These are phyloP conservation scores for Globisporangium nodosum DNA, from an alignment of 352 stramenopile genomes.

Conservation along the genomic window DNA sequence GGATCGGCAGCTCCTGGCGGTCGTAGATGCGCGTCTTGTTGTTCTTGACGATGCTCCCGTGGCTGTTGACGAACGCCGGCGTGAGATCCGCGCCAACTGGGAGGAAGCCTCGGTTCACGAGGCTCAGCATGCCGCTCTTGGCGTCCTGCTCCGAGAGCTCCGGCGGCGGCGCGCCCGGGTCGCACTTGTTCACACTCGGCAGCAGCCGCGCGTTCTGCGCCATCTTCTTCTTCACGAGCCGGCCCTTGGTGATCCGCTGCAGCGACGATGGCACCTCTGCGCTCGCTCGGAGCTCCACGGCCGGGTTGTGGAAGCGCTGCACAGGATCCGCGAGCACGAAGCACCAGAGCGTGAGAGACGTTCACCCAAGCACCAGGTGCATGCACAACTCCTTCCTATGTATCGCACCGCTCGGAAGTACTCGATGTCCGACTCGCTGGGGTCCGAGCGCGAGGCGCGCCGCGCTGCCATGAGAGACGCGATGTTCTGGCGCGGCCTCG, in stretches of 20 bases:
- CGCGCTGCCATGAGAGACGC: constrained; percentile 17
- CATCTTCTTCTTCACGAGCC: constrained; percentile 59
- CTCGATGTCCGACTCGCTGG: constrained; percentile 23
- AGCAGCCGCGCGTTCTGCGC: constrained; percentile 45
- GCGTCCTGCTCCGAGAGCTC: constrained; percentile 56
- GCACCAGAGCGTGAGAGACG: neutral
- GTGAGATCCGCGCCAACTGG: constrained; percentile 55
- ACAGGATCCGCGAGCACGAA: neutral
- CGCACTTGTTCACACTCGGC: constrained; percentile 63
- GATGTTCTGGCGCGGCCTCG: constrained; percentile 4
- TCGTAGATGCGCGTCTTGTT: constrained; percentile 45
- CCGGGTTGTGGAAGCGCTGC: constrained; percentile 37
- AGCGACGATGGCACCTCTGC: constrained; percentile 6
- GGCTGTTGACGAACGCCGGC: constrained; percentile 48
- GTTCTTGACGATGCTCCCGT: constrained; percentile 51
- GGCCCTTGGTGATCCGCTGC: constrained; percentile 22
- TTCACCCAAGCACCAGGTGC: neutral
- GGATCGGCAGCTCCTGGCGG: constrained; percentile 43
- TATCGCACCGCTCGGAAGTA: constrained; percentile 38
- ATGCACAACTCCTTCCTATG: neutral
- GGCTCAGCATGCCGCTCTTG: constrained; percentile 51
- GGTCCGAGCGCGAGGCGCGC: constrained; percentile 3
- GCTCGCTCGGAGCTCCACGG: constrained; percentile 24
- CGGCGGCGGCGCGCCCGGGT: constrained; percentile 45
- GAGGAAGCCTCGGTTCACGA: constrained; percentile 70